Conservation (phyloP, 345 rosid species). For the Gossypium herbaceum region DNA sequence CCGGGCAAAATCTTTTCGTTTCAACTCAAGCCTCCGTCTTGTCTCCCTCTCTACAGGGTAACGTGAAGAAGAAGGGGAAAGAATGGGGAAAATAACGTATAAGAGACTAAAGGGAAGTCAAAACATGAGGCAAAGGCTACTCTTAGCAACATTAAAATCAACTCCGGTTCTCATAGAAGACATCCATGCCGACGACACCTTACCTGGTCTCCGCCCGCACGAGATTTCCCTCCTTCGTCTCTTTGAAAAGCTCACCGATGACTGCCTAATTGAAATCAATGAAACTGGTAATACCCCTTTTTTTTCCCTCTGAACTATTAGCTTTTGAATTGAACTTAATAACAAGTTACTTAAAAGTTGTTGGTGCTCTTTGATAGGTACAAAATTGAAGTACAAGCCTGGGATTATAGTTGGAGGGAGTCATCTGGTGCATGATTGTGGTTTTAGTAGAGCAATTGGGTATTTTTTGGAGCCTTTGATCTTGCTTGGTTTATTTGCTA, state of each 20-base stretch:
- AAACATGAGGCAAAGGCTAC: constrained; percentile 66
- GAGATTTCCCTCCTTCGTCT: constrained; percentile 84
- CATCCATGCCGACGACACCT: constrained; percentile 57
- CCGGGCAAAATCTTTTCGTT: background rate
- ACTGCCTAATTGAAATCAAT: constrained; percentile 58
- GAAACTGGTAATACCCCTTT: constrained; percentile 54
- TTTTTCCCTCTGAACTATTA: background rate
- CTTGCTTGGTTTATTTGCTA: constrained; percentile 68
- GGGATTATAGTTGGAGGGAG: constrained; percentile 85
- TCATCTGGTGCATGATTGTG: constrained; percentile 62
- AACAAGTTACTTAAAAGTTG: background rate
- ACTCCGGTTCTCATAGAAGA: constrained; percentile 59
- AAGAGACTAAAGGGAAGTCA: constrained; percentile 72
- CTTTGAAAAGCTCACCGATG: constrained; percentile 64
- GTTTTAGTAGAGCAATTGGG: constrained; percentile 69
- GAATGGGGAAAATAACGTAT: constrained; percentile 61
- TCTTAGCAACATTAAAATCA: constrained; percentile 61
- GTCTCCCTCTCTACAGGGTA: background rate
- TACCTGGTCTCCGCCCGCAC: constrained; percentile 75
- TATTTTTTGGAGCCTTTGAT: constrained; percentile 84
- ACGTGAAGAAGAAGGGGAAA: background rate
- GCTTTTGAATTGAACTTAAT: background rate
- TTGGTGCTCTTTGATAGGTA: background rate
- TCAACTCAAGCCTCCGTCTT: background rate
- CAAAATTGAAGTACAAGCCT: constrained; percentile 50